These are phyloP conservation scores for Kwoniella sp. DNA, from an alignment of 768 basidiomycete genomes.

Conservation along the genomic window DNA sequence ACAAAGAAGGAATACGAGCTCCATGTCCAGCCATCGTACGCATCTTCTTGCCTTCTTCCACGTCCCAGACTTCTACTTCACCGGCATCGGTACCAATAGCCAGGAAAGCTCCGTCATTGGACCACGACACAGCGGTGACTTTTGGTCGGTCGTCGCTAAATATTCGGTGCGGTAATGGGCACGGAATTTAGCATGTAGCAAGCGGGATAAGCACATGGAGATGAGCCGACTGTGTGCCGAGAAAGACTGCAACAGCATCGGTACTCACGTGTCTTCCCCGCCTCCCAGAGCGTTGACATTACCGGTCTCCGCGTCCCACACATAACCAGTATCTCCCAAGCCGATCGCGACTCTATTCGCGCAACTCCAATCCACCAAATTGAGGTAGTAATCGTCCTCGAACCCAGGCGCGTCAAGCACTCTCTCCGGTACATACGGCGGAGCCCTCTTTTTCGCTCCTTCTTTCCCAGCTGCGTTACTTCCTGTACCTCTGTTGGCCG, in stretches of 20 bases:
- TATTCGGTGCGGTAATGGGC: too few species aligned
- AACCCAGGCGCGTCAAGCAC: constrained; percentile 89
- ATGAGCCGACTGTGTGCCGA: too few species aligned
- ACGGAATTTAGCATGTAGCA: background rate
- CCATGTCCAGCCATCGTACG: constrained; percentile 85
- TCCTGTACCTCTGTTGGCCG: constrained; percentile 34
- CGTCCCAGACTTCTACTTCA: constrained; percentile 90
- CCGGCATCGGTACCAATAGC: constrained; percentile 66
- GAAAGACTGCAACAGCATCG: background rate
- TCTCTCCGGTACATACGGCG: constrained; percentile 84
- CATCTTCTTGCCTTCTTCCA: constrained; percentile 72
- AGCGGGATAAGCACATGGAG: too few species aligned
- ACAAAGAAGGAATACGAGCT: constrained; percentile 77
- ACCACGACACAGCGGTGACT: constrained; percentile 55
- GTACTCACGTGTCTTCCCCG: constrained; percentile 31
- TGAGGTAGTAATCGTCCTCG: constrained; percentile 92
- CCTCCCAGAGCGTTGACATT: constrained; percentile 64
- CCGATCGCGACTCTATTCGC: constrained; percentile 88
- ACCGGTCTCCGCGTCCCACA: constrained; percentile 92
- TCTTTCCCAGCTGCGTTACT: constrained; percentile 18
- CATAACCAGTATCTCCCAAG: constrained; percentile 79
- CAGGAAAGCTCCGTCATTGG: constrained; percentile 64
- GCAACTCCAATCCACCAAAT: constrained; percentile 84
- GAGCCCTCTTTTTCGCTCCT: constrained; percentile 65
- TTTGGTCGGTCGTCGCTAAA: constrained; percentile 44